Percentiles rank a stretch among this genome's conserved stretches.
Evolutionary conservation across 2,329 filamentous ascomycete species (phyloP).

Genomic region (Colletotrichum sp.): DNA sequence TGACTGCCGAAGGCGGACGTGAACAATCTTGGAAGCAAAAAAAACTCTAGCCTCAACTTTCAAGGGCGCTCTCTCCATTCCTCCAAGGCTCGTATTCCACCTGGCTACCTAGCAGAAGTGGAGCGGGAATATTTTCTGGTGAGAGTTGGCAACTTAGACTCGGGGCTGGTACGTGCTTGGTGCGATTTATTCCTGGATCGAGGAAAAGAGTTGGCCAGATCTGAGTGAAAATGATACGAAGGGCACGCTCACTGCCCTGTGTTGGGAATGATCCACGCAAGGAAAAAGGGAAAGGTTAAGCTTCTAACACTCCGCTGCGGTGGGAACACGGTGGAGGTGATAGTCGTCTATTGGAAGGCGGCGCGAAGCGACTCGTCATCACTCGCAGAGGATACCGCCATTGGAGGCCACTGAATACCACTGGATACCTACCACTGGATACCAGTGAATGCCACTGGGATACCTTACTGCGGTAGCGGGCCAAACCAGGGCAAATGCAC

Average conservation of each 20-base stretch:
- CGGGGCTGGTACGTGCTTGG: not conserved
- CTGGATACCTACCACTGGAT: not conserved
- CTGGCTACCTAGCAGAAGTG: not conserved
- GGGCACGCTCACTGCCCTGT: not conserved
- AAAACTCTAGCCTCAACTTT: not conserved
- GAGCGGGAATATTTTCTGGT: not conserved
- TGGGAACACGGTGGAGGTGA: not conserved
- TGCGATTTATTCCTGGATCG: slow-evolving; percentile 16
- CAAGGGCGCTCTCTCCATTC: not conserved
- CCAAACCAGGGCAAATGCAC: not conserved
- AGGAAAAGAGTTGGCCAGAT: slow-evolving; percentile 3
- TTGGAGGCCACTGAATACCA: not conserved
- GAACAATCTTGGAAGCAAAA: not conserved
- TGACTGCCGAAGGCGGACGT: not conserved
- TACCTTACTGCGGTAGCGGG: too few species aligned
- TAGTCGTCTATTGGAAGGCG: not conserved
- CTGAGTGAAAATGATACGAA: not conserved
- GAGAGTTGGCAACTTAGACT: not conserved
- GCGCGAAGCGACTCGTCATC: slow-evolving; percentile 5
- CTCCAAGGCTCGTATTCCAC: slow-evolving; percentile 16
- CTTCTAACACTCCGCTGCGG: slow-evolving; percentile 14
- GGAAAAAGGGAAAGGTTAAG: slow-evolving; percentile 8
- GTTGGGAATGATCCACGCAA: slow-evolving; percentile 10
- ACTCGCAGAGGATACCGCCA: not conserved
- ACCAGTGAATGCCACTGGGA: not conserved